phyloP scores from a whole-genome alignment of 768 basidiomycete genomes.

The Panaeolus cyanescens region DNA sequence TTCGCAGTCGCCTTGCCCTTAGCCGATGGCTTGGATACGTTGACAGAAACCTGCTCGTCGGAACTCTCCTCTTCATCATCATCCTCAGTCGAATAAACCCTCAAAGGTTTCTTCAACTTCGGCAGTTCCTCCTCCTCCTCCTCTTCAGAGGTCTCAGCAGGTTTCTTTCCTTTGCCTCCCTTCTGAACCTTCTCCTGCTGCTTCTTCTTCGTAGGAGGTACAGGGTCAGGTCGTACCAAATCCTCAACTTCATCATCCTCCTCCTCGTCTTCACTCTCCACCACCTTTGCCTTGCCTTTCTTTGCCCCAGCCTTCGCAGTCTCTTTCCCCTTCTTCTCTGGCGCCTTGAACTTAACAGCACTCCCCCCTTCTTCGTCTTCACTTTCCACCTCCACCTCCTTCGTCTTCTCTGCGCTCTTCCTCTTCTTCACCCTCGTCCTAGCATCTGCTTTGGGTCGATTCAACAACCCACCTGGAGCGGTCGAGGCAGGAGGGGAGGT shows the following conservation, averaged over 20 bases:
- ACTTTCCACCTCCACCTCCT: constrained; percentile 14
- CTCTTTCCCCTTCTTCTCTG: constrained; percentile 1
- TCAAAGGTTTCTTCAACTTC: constrained; percentile 9
- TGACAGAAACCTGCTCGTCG: constrained; percentile 4
- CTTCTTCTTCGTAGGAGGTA: background rate
- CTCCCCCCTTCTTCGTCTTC: constrained; percentile 16
- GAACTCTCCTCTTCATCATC: constrained; percentile 12
- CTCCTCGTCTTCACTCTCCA: constrained; percentile 8
- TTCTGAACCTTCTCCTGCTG: background rate
- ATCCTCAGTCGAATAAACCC: constrained; percentile 16
- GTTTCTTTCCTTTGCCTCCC: background rate
- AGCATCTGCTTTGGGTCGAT: constrained; percentile 22
- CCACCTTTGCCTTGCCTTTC: constrained; percentile 7
- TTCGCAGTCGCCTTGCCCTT: constrained; percentile 9
- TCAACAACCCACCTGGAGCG: constrained; percentile 13
- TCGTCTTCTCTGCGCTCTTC: constrained; percentile 9
- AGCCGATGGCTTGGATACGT: background rate
- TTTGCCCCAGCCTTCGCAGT: constrained; percentile 9
- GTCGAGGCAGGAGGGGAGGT: background rate
- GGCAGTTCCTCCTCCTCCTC: constrained; percentile 17
- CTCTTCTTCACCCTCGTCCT: constrained; percentile 26
- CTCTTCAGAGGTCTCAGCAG: constrained; percentile 5
- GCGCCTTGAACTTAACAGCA: background rate
- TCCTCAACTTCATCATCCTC: constrained; percentile 17
- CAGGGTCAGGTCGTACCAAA: background rate